Evolutionary conservation across 805 yeast genomes (phyloP).

Genomic region (Kluyveromyces dobzhanskii): DNA sequence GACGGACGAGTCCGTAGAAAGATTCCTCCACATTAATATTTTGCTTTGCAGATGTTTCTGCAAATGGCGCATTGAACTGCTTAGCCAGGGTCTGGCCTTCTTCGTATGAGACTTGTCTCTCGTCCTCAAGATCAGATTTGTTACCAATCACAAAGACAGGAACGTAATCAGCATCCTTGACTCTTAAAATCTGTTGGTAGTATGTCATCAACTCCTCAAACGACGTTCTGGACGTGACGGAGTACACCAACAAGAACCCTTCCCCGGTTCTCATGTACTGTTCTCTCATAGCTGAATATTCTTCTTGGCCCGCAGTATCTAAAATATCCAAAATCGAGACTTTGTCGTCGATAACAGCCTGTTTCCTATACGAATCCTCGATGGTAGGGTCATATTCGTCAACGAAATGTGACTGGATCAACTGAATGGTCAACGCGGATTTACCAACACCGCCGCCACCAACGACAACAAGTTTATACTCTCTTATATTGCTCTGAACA

Average conservation of each 20-base stretch:
- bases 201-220: constrained; percentile 79
- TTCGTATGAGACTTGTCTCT: constrained; percentile 63
- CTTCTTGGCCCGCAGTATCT: constrained; percentile 98
- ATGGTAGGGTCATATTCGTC: constrained; percentile 98
- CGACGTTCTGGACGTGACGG: constrained; percentile 76
- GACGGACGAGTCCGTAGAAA: constrained; percentile 59
- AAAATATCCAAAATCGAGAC: constrained; percentile 76
- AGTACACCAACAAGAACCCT: constrained; percentile 83
- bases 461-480: constrained; percentile 88
- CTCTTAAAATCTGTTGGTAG: constrained; percentile 69
- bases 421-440: constrained; percentile 89
- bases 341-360: constrained; percentile 73
- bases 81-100: constrained; percentile 58
- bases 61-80: constrained; percentile 60
- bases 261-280: constrained; percentile 96
- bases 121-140: constrained; percentile 66
- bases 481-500: constrained; percentile 39
- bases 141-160: constrained; percentile 79
- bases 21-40: constrained; percentile 85
- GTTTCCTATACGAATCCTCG: constrained; percentile 86
- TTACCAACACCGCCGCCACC: constrained; percentile 99
- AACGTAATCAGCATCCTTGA: constrained; percentile 66
- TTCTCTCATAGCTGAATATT: constrained; percentile 87
- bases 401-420: constrained; percentile 90
- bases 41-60: constrained; percentile 91